Conservation (phyloP, 805 yeast genomes). For the Saturnispora diversa region DNA sequence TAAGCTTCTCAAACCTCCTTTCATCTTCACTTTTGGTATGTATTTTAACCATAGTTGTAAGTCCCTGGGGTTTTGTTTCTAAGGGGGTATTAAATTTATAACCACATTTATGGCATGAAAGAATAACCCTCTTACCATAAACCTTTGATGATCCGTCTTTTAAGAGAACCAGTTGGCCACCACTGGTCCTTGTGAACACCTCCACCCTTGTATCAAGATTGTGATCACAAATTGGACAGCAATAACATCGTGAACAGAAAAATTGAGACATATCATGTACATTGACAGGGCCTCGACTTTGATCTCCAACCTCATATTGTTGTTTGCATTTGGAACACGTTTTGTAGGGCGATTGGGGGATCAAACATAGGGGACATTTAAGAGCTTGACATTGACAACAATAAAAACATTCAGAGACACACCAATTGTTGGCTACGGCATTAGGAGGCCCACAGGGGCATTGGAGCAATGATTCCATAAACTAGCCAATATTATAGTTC, state of each 20-base stretch:
- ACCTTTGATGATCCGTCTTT: slow-evolving; percentile 6
- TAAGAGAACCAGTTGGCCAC: not conserved
- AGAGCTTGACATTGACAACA: too few relatives aligned
- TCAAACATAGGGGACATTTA: too few relatives aligned
- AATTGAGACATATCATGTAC: not conserved
- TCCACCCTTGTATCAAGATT: slow-evolving; percentile 14
- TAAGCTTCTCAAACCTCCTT: slow-evolving; percentile 9
- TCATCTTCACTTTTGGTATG: slow-evolving; percentile 13
- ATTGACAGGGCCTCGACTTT: too few relatives aligned
- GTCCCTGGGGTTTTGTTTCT: slow-evolving; percentile 35
- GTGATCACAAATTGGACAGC: slow-evolving; percentile 28
- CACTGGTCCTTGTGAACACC: not conserved
- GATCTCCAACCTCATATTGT: too few relatives aligned
- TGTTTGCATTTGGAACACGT: too few relatives aligned
- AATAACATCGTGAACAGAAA: slow-evolving; percentile 28
- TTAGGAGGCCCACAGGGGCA: too few relatives aligned
- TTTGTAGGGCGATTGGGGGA: too few relatives aligned
- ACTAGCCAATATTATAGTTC: too few relatives aligned
- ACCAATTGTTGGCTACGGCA: too few relatives aligned
- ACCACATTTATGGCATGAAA: slow-evolving; percentile 34
- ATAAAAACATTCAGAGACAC: too few relatives aligned
- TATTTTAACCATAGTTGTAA: slow-evolving; percentile 25
- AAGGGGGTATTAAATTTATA: slow-evolving; percentile 33
- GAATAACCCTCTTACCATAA: slow-evolving; percentile 31
- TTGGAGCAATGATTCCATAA: too few relatives aligned